These are phyloP conservation scores for Sisymbrium irio DNA, from an alignment of 345 rosid genomes.

Conservation along the genomic window DNA sequence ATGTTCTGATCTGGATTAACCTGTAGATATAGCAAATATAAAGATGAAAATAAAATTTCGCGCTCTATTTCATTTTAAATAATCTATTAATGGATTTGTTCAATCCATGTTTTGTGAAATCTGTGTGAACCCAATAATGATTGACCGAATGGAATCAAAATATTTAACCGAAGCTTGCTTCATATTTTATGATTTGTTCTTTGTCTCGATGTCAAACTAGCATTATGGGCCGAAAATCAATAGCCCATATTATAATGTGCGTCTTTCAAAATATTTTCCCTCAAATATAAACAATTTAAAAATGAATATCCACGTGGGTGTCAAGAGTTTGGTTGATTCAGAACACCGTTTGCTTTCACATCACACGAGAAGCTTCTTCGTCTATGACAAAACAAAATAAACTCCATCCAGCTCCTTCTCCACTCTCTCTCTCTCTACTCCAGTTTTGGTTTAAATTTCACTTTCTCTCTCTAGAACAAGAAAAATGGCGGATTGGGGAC, in stretches of 20 bases:
- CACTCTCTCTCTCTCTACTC: conserved; percentile 16
- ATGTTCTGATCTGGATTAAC: background rate
- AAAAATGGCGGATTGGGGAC: conserved; percentile 61
- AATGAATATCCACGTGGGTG: conserved; percentile 7
- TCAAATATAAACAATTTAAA: background rate
- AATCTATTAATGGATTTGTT: background rate
- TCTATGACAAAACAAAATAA: background rate
- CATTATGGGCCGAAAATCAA: too few species aligned
- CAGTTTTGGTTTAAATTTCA: background rate
- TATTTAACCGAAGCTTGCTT: too few species aligned
- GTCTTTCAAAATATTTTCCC: too few species aligned
- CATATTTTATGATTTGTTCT: too few species aligned
- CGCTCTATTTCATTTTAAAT: background rate
- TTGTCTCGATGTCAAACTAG: too few species aligned
- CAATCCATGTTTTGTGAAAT: background rate
- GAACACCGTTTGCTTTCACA: conserved; percentile 13
- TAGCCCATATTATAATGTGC: too few species aligned
- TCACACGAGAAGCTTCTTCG: conserved; percentile 35
- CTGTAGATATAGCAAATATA: background rate
- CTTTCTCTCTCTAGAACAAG: conserved; percentile 4
- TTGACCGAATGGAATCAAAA: too few species aligned
- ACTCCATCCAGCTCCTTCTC: conserved; percentile 17
- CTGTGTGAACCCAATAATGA: background rate
- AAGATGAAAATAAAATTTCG: background rate
- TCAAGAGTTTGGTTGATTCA: background rate